These are phyloP conservation scores for Lasiodiplodia sp. DNA, from an alignment of 2,329 filamentous ascomycete genomes.

Conservation along the genomic window DNA sequence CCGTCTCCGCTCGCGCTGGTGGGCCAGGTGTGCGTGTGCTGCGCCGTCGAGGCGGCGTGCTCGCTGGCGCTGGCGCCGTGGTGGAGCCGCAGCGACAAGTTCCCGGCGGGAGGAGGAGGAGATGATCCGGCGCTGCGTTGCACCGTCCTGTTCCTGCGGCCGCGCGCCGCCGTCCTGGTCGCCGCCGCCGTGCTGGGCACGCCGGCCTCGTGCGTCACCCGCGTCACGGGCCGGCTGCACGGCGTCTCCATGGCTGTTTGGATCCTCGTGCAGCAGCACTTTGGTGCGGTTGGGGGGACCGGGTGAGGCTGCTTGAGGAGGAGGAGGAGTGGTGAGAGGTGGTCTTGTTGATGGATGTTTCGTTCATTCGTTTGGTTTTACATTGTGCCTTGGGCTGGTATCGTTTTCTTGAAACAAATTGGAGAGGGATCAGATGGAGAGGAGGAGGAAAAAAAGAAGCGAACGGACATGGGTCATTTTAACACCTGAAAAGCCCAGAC, in stretches of 20 bases:
- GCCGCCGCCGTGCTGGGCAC: not conserved
- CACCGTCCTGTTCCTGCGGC: not conserved
- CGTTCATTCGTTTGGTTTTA: not conserved
- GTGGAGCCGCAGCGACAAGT: not conserved
- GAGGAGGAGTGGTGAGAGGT: not conserved
- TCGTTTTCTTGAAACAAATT: not conserved
- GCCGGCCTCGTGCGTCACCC: not conserved
- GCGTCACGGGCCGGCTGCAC: not conserved
- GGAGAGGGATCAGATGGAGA: not conserved
- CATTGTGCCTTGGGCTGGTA: not conserved
- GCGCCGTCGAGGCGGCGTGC: constrained; percentile 7
- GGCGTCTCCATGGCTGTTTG: not conserved
- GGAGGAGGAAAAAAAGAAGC: not conserved
- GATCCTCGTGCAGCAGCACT: constrained; percentile 1
- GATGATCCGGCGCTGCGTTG: not conserved
- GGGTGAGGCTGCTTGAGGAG: not conserved
- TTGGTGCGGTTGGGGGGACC: not conserved
- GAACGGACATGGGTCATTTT: not conserved
- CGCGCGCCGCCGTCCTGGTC: not conserved
- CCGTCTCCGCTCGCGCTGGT: constrained; percentile 3
- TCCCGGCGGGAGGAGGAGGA: not conserved
- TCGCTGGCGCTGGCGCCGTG: not conserved
- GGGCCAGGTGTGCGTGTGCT: constrained; percentile 8
- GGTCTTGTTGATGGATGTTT: not conserved
- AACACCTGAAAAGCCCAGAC: not conserved